A percentile compares a stretch with the other conserved stretches of the same genome.
Conservation (phyloP, 148 eudicot genomes). For the Cornus kousa region DNA sequence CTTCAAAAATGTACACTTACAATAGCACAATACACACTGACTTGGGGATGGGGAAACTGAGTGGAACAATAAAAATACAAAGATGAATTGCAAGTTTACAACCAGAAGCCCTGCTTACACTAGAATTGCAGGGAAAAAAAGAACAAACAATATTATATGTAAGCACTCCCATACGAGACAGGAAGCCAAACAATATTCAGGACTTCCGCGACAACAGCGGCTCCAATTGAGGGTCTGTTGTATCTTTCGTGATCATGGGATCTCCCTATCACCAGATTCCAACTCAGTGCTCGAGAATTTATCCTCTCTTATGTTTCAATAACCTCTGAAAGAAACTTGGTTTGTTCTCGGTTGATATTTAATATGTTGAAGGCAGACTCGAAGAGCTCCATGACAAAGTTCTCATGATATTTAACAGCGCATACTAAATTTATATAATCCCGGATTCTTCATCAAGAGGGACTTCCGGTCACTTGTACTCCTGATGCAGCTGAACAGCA, state of each 20-base stretch:
- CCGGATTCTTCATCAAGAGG: neutral
- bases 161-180: neutral
- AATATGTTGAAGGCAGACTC: constrained; percentile 82
- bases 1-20: neutral
- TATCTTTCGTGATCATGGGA: constrained; percentile 26
- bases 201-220: constrained; percentile 62
- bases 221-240: constrained; percentile 47
- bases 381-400: constrained; percentile 97
- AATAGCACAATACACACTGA: neutral
- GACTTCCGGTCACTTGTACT: constrained; percentile 63
- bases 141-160: neutral
- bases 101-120: neutral
- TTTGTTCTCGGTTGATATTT: constrained; percentile 28
- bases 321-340: constrained; percentile 43
- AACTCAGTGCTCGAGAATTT: constrained; percentile 37
- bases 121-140: neutral
- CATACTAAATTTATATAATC: neutral
- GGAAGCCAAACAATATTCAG: neutral
- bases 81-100: neutral
- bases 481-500: constrained; percentile 77
- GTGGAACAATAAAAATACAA: neutral
- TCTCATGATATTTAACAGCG: neutral
- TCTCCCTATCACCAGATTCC: constrained; percentile 56
- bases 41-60: neutral
- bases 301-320: constrained; percentile 44